Conservation (phyloP, 177 flowering plant genomes). For the Vitis hybrid region DNA sequence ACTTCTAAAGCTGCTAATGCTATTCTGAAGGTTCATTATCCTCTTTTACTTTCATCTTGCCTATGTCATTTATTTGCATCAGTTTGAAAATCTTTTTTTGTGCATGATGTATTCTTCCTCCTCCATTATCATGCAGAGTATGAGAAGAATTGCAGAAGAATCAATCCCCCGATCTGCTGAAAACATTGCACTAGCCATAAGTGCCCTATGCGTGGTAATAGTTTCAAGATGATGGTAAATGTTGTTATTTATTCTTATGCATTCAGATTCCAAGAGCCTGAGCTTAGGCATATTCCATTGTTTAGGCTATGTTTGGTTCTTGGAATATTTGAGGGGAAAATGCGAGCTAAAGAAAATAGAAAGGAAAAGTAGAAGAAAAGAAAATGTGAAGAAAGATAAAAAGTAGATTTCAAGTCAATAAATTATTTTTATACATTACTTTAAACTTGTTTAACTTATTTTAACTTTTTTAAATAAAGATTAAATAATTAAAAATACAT, state of each 20-base stretch:
- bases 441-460: too few species aligned
- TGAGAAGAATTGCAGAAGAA: conserved; percentile 62
- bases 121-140: conserved; percentile 40
- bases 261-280: background rate
- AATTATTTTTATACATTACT: too few species aligned
- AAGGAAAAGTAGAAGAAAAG: too few species aligned
- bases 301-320: too few species aligned
- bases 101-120: background rate
- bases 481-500: too few species aligned
- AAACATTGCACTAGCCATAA: conserved; percentile 78
- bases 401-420: too few species aligned
- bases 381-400: too few species aligned
- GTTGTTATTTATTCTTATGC: background rate
- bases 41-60: background rate
- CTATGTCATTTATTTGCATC: conserved; percentile 2
- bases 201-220: conserved; percentile 82
- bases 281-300: too few species aligned
- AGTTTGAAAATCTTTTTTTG: background rate
- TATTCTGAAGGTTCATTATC: conserved; percentile 68
- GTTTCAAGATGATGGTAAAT: background rate
- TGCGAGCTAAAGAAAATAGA: too few species aligned
- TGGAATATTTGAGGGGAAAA: too few species aligned
- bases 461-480: too few species aligned
- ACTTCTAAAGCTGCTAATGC: conserved; percentile 66
- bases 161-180: conserved; percentile 87